These are phyloP conservation scores for Fomitopsis pulvina DNA, from an alignment of 768 basidiomycete species.

Conservation along the genomic window DNA sequence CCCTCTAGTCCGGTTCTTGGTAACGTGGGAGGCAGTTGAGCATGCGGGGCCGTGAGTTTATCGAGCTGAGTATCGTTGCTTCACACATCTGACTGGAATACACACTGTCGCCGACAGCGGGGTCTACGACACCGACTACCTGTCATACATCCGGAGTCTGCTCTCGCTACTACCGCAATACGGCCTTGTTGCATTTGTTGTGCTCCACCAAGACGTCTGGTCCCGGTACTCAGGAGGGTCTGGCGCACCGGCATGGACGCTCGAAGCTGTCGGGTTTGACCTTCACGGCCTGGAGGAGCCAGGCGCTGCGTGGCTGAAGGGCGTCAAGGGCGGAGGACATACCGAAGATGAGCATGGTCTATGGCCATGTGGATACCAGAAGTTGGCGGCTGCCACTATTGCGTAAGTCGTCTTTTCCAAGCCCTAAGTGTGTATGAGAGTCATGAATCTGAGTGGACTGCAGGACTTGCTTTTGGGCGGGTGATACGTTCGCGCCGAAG, in stretches of 20 bases:
- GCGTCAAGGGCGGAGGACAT: conserved; percentile 72
- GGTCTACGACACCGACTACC: conserved; percentile 76
- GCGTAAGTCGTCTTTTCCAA: conserved; percentile 44
- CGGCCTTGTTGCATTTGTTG: conserved; percentile 68
- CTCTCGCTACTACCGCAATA: conserved; percentile 66
- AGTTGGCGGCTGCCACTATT: conserved; percentile 91
- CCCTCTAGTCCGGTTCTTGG: conserved; percentile 72
- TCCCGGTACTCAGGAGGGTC: conserved; percentile 92
- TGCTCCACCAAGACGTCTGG: conserved; percentile 94
- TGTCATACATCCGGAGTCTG: conserved; percentile 68
- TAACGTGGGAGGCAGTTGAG: conserved; percentile 97
- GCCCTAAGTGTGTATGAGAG: not conserved
- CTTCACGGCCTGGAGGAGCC: conserved; percentile 71
- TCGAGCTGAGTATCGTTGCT: not conserved
- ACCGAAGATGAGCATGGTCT: conserved; percentile 73
- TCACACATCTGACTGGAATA: not conserved
- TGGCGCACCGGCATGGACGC: conserved; percentile 95
- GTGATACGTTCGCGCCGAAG: conserved; percentile 79
- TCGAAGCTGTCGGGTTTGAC: conserved; percentile 83
- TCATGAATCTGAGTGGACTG: not conserved
- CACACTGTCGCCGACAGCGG: conserved; percentile 43
- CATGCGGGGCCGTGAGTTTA: conserved; percentile 82
- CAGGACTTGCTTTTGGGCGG: conserved; percentile 92
- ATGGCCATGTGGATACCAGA: conserved; percentile 94
- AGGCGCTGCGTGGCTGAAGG: conserved; percentile 82